phyloP scores from a whole-genome alignment of 2,329 filamentous ascomycete species.

The Aspergillus sclerotialis region DNA sequence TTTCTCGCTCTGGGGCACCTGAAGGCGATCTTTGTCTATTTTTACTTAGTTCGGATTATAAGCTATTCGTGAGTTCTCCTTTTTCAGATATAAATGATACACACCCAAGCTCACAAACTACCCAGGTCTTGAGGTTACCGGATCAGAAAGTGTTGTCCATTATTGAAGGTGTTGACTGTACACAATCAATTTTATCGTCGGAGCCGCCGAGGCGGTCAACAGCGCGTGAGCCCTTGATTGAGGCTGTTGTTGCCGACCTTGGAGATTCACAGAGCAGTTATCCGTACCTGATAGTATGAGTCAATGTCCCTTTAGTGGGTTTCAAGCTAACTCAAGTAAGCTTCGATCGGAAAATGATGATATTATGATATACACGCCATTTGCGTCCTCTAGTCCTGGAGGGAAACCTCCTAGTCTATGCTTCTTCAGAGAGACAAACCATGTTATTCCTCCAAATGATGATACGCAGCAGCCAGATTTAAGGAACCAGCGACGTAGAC shows the following conservation, averaged over 20 bases:
- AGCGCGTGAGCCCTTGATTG: constrained; percentile 65
- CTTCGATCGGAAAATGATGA: constrained; percentile 74
- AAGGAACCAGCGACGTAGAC: constrained; percentile 29
- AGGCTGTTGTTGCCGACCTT: constrained; percentile 77
- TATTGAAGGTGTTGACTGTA: constrained; percentile 68
- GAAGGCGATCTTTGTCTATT: constrained; percentile 62
- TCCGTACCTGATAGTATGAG: constrained; percentile 73
- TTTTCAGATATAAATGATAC: not conserved
- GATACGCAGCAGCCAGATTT: constrained; percentile 31
- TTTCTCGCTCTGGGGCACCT: constrained; percentile 32
- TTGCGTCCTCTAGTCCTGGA: constrained; percentile 32
- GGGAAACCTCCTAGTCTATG: constrained; percentile 43
- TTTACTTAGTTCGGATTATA: constrained; percentile 67
- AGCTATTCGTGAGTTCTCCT: constrained; percentile 57
- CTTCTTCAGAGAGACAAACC: constrained; percentile 70
- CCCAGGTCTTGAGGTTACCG: constrained; percentile 68
- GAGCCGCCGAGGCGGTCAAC: constrained; percentile 66
- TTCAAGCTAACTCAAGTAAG: constrained; percentile 35
- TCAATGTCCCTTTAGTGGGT: not conserved
- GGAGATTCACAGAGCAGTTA: constrained; percentile 64
- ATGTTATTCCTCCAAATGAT: constrained; percentile 48
- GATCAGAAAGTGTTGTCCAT: constrained; percentile 67
- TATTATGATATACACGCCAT: constrained; percentile 79
- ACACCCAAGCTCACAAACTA: constrained; percentile 3
- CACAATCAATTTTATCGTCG: constrained; percentile 67